phyloP scores from a whole-genome alignment of 176 grass and related monocot species.

The Aegilops sharonensis region DNA sequence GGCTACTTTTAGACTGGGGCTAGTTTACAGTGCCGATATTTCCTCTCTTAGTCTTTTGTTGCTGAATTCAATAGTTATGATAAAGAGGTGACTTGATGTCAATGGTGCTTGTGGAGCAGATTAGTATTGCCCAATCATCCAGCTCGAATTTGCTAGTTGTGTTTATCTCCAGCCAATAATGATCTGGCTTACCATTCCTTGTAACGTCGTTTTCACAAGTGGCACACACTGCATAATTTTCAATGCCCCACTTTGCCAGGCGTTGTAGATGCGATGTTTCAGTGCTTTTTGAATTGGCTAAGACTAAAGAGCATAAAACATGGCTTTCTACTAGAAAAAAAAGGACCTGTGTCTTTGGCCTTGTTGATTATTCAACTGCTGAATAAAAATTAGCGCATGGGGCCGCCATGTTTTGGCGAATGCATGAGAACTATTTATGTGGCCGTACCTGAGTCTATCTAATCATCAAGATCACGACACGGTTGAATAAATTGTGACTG shows the following conservation, averaged over 20 bases:
- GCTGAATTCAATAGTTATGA: constrained; percentile 17
- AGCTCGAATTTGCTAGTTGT: constrained; percentile 7
- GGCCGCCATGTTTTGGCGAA: not conserved
- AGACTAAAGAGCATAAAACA: constrained; percentile 17
- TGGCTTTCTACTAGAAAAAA: constrained; percentile 28
- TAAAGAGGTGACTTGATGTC: constrained; percentile 24
- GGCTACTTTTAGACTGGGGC: not conserved
- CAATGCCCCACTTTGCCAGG: constrained; percentile 32
- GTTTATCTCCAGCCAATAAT: constrained; percentile 51
- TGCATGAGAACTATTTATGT: not conserved
- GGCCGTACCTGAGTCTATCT: not conserved
- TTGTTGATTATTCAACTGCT: constrained; percentile 14
- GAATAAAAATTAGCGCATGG: not conserved
- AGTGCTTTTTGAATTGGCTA: constrained; percentile 31
- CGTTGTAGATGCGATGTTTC: constrained; percentile 34
- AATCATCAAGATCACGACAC: not conserved
- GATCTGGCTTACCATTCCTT: constrained; percentile 13
- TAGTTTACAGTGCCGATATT: not conserved
- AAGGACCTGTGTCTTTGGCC: not conserved
- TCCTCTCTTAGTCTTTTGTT: constrained; percentile 21
- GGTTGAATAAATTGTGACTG: not conserved
- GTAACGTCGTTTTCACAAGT: constrained; percentile 33
- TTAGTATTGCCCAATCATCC: constrained; percentile 44
- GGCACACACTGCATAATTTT: constrained; percentile 28
- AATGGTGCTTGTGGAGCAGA: constrained; percentile 16